Base-by-base conservation (phyloP, 176 grass and related monocot species). In the Metroxylon sagu region DNA sequence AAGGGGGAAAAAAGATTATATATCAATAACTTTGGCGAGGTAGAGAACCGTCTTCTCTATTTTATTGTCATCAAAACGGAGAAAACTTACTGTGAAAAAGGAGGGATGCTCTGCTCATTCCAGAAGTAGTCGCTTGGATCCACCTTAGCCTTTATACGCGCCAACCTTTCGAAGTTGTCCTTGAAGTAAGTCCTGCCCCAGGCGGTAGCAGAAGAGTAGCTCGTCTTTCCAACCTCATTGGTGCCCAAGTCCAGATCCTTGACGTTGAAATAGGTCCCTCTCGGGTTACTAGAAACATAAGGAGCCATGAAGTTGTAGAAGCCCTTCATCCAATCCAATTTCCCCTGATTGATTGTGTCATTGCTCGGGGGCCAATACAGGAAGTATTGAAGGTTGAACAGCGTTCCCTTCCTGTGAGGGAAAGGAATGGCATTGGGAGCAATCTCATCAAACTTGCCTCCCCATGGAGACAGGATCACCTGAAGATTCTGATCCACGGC, bases 241-340 rank as follows among this genome's bases (percentile, higher is more conserved):
- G 50, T 68, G 14, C 85, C 89, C 25, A 95, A 60, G 39, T 85
- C 89, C 4, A 88, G 68, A 74, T 88, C 85, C 55, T 65, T 74
- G 62, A 70, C 84, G 76, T 95, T 95, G n/a, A 79, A 66, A 18
- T 83, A 88, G 0, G 72, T 79, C 4, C 48, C 76, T 48, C 85
- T 79, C 1, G 85, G 85, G 31, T 72, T 82, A 12, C 71, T 76
- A 16, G 62, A 69, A 29, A 83, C 79, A 25, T 72, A 83, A 25
- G 72, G 72, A 59, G 50, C 30, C 79, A 88, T 82, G 25, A 68
- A 29, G 18, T 18, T 5, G 52, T 74, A 54, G 59, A 76, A 0
- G 8, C 39, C 71, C 15, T 26, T 67, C 29, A 82, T 67, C 84
- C 84, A 88, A 5, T 64, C 52, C 16, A 71, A 4, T 21, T 77